Evolutionary conservation across 2,329 filamentous ascomycete species (phyloP).

Genomic region (Monilinia fructigena): DNA sequence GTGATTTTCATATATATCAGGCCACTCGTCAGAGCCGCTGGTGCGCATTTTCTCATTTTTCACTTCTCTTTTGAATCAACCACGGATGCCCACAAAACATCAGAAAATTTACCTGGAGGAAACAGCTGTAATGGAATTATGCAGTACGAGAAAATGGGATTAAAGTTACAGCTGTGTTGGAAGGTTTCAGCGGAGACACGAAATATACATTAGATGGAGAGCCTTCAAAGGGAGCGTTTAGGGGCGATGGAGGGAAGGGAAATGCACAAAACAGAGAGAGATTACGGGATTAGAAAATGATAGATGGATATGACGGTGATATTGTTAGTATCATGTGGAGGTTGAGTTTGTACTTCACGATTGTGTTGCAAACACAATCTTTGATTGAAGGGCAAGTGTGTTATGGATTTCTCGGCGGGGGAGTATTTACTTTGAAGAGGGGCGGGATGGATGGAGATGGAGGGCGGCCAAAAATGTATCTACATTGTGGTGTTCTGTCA

Average conservation of each 20-base stretch:
- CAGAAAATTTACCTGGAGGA: not conserved
- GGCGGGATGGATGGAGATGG: not conserved
- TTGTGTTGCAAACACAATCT: constrained; percentile 2
- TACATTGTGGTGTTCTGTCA: constrained; percentile 5
- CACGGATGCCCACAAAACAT: not conserved
- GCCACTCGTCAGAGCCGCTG: not conserved
- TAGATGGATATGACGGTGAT: constrained; percentile 7
- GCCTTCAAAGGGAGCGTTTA: not conserved
- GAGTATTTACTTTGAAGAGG: not conserved
- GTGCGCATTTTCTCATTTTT: not conserved
- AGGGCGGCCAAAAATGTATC: not conserved
- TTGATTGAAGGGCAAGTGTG: not conserved
- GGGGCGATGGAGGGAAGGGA: too few species aligned
- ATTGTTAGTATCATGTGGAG: constrained; percentile 6
- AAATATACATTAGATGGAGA: not conserved
- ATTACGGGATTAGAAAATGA: not conserved
- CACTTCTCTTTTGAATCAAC: not conserved
- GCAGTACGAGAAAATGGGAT: not conserved
- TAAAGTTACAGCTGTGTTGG: not conserved
- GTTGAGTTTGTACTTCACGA: not conserved
- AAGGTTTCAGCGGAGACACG: not conserved
- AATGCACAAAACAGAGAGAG: not conserved
- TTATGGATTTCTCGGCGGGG: not conserved
- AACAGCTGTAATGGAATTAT: not conserved
- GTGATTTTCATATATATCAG: not conserved